Percentiles rank a stretch among this genome's conserved stretches.
Conservation (phyloP, 805 yeast genomes). For the Yamadazyma insecticola region DNA sequence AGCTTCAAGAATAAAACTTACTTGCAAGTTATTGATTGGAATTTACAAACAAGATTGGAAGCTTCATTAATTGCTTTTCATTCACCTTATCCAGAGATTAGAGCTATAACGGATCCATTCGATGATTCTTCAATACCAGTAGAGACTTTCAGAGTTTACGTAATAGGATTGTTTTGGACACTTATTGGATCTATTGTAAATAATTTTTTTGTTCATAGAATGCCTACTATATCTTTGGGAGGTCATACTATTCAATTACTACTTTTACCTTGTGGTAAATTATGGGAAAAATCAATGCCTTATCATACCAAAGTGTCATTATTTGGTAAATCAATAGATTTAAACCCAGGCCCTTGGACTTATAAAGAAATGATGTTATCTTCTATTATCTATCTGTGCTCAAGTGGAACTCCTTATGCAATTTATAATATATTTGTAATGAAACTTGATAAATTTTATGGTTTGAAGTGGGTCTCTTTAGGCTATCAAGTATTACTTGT, state of each 20-base stretch:
- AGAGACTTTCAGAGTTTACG: conserved; percentile 37
- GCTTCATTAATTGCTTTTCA: conserved; percentile 35
- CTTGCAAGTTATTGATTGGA: conserved; percentile 27
- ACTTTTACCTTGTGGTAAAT: conserved; percentile 34
- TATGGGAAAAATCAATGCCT: conserved; percentile 34
- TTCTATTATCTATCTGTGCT: conserved; percentile 40
- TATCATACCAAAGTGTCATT: conserved; percentile 16
- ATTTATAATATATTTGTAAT: conserved; percentile 39
- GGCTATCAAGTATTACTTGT: conserved; percentile 52
- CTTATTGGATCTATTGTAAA: conserved; percentile 36
- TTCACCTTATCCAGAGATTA: conserved; percentile 39
- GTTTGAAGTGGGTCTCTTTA: conserved; percentile 40
- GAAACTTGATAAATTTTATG: conserved; percentile 40
- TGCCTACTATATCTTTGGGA: conserved; percentile 31
- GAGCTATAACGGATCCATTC: conserved; percentile 36
- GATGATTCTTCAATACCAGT: conserved; percentile 29
- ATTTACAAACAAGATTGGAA: conserved; percentile 29
- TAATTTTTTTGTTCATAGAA: conserved; percentile 38
- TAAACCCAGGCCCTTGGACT: conserved; percentile 42
- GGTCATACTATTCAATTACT: conserved; percentile 38
- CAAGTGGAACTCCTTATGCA: conserved; percentile 39
- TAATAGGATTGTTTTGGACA: conserved; percentile 38
- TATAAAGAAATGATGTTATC: conserved; percentile 43
- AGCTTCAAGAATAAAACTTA: conserved; percentile 17
- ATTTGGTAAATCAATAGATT: conserved; percentile 19